These are phyloP conservation scores for Lactarius indigo DNA, from an alignment of 768 basidiomycete genomes.

Conservation along the genomic window DNA sequence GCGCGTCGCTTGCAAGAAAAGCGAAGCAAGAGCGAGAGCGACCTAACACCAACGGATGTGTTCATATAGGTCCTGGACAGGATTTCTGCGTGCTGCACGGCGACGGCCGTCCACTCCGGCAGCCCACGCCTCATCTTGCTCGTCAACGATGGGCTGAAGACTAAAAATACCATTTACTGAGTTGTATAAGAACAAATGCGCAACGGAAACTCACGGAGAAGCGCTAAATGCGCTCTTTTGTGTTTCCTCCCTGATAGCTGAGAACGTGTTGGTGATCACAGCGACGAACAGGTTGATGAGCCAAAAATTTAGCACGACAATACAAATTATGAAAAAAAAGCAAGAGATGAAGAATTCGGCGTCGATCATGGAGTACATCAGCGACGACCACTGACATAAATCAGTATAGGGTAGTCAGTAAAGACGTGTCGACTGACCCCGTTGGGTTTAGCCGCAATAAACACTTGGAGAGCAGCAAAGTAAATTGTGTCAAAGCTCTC, in stretches of 20 bases:
- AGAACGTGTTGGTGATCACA: constrained; percentile 92
- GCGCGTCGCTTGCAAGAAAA: constrained; percentile 69
- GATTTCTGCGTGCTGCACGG: constrained; percentile 42
- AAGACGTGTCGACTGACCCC: constrained; percentile 45
- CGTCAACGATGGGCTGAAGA: constrained; percentile 43
- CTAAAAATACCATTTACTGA: constrained; percentile 29
- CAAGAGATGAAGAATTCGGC: constrained; percentile 84
- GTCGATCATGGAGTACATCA: constrained; percentile 90
- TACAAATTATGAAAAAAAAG: constrained; percentile 79
- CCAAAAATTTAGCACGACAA: constrained; percentile 92
- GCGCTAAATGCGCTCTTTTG: constrained; percentile 92
- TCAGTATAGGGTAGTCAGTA: not conserved
- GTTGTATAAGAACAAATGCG: not conserved
- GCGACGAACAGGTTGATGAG: constrained; percentile 91
- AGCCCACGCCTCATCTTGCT: constrained; percentile 63
- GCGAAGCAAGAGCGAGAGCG: constrained; percentile 63
- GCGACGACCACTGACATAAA: constrained; percentile 53
- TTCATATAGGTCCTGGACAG: constrained; percentile 51
- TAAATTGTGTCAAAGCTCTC: constrained; percentile 91
- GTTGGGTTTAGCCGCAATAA: constrained; percentile 78
- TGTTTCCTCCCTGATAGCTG: constrained; percentile 81
- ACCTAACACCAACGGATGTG: constrained; percentile 73
- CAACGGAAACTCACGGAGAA: constrained; percentile 48
- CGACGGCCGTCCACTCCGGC: constrained; percentile 38
- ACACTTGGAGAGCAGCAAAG: constrained; percentile 72